These are phyloP conservation scores for Yamadazyma olivae DNA, from an alignment of 805 yeast genomes.

Conservation along the genomic window DNA sequence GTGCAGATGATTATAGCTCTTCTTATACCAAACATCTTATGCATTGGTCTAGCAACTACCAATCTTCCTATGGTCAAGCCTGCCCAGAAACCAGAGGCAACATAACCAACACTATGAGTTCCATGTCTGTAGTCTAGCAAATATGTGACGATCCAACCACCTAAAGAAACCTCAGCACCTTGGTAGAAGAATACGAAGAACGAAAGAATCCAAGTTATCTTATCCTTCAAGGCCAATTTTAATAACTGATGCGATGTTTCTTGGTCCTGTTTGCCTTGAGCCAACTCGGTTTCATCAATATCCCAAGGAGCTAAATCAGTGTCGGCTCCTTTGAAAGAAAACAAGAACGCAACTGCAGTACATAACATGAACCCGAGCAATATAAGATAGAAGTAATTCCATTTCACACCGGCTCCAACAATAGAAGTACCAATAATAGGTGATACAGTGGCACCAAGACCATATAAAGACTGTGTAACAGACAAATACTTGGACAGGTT, in stretches of 20 bases:
- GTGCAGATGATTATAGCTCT: slow-evolving; percentile 39
- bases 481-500: slow-evolving; percentile 61
- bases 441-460: slow-evolving; percentile 66
- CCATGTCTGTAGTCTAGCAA: slow-evolving; percentile 54
- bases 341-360: slow-evolving; percentile 29
- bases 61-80: slow-evolving; percentile 68
- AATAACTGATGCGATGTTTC: slow-evolving; percentile 10
- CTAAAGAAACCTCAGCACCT: slow-evolving; percentile 68
- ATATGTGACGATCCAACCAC: slow-evolving; percentile 70
- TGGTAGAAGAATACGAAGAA: slow-evolving; percentile 57
- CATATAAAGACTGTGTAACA: slow-evolving; percentile 64
- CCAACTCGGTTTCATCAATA: slow-evolving; percentile 10
- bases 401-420: slow-evolving; percentile 44
- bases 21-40: slow-evolving; percentile 40
- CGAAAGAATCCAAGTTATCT: slow-evolving; percentile 48
- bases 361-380: slow-evolving; percentile 35
- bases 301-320: slow-evolving; percentile 41
- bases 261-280: background rate
- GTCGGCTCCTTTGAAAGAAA: slow-evolving; percentile 49
- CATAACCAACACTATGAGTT: slow-evolving; percentile 52
- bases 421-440: slow-evolving; percentile 63
- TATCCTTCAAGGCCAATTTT: slow-evolving; percentile 35
- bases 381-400: slow-evolving; percentile 54
- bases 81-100: slow-evolving; percentile 70
- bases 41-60: slow-evolving; percentile 39